These are phyloP conservation scores for Babesia ovata DNA, from an alignment of 169 alveolate species.

Conservation along the genomic window DNA sequence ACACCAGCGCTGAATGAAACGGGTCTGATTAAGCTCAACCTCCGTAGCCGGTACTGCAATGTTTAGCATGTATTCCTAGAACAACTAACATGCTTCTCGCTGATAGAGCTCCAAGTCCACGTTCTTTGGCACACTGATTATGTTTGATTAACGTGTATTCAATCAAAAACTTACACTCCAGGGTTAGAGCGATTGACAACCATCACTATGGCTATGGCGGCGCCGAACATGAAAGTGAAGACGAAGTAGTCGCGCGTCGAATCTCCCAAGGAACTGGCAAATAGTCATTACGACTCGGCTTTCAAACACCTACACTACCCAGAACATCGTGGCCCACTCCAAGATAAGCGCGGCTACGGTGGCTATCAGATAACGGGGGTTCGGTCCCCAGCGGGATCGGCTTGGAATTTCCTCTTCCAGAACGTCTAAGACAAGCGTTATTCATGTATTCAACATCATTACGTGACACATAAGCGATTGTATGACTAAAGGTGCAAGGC, in stretches of 20 bases:
- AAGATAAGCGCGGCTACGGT: not conserved
- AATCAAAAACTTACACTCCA: slow-evolving; percentile 5
- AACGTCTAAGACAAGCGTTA: not conserved
- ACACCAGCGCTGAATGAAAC: slow-evolving; percentile 63
- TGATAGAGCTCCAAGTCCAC: slow-evolving; percentile 4
- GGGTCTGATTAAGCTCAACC: slow-evolving; percentile 4
- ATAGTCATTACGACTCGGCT: not conserved
- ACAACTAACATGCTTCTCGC: slow-evolving; percentile 7
- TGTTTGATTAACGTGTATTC: not conserved
- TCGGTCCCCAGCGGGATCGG: not conserved
- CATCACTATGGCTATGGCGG: not conserved
- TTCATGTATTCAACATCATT: not conserved
- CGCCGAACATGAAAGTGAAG: not conserved
- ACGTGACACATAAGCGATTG: not conserved
- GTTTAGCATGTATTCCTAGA: too few species aligned
- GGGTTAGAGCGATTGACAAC: slow-evolving; percentile 28
- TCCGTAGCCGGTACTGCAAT: slow-evolving; percentile 32
- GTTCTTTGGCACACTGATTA: not conserved
- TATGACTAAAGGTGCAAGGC: not conserved
- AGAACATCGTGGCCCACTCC: slow-evolving; percentile 8
- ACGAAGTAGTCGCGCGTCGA: not conserved
- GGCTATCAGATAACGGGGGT: not conserved
- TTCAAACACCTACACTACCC: not conserved
- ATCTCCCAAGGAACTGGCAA: not conserved
- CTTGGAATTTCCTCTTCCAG: not conserved